Evolutionary conservation across 1,139 yeast species (phyloP).

Genomic region (Yamadazyma pseudoaaseri): DNA sequence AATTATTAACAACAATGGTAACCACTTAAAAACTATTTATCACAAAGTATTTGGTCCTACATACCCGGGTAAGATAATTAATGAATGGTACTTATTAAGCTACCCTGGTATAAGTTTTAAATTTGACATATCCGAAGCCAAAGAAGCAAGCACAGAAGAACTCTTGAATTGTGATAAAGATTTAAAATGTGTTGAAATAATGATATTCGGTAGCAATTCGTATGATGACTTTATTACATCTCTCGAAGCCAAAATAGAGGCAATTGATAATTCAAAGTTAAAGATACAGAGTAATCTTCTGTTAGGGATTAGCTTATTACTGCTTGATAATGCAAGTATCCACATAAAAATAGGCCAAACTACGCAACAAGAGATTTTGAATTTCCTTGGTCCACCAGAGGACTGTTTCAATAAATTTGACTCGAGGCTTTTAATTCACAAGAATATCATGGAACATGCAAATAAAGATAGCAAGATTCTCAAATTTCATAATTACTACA

Average conservation of each 20-base stretch:
- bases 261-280: slow-evolving; percentile 2
- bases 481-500: slow-evolving; percentile 57
- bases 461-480: slow-evolving; percentile 10
- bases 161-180: slow-evolving; percentile 37
- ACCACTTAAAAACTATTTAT: slow-evolving; percentile 42
- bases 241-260: slow-evolving; percentile 1
- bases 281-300: slow-evolving; percentile 14
- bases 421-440: slow-evolving; percentile 43
- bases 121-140: slow-evolving; percentile 22
- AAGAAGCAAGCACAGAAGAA: slow-evolving; percentile 20
- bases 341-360: slow-evolving; percentile 36
- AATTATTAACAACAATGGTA: slow-evolving; percentile 4
- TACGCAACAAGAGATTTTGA: slow-evolving; percentile 49
- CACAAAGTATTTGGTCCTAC: slow-evolving; percentile 65
- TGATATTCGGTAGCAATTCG: slow-evolving; percentile 32
- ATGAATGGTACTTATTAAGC: slow-evolving; percentile 36
- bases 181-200: slow-evolving; percentile 34
- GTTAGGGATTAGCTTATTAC: slow-evolving; percentile 13
- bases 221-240: slow-evolving; percentile 23
- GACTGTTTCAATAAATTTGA: slow-evolving; percentile 51
- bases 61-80: slow-evolving; percentile 47
- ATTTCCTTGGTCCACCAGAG: slow-evolving; percentile 56
- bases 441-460: slow-evolving; percentile 11
- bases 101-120: slow-evolving; percentile 57
- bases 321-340: slow-evolving; percentile 7